Evolutionary conservation across 2,329 filamentous ascomycete genomes (phyloP), one percentile per base, ranked within the genome.

Genomic region (Phialophora verrucosa): DNA sequence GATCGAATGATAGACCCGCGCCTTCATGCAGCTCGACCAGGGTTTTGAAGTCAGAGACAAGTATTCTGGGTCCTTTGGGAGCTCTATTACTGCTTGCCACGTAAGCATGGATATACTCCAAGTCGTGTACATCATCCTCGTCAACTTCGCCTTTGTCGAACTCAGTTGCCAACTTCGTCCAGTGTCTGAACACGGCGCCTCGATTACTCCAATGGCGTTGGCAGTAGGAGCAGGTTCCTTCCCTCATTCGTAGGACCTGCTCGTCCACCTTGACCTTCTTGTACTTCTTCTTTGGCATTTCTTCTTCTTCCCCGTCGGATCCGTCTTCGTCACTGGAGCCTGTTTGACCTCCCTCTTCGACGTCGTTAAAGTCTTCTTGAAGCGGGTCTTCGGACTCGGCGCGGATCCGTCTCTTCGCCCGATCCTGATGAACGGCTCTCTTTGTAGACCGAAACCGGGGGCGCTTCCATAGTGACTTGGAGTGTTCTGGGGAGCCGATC

Each of bases 301-400:
- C 59, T n/a, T 59, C 63, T 6, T 60, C 57, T n/a, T 42, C 55
- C 50, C 42, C 44, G 17, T 56, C 56, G 2, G 59, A 60, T 27
- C 53, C 32, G 7, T 56, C 66, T 25, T 42, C 51, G n/a, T 50
- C 44, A 44, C 59, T 57, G 25, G 31, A 27, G 5, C 29, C 32
- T 7, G 17, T 25, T 17, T 38, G 12, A 35, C 27, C 17, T 7
- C 64, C 62, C 4, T 59, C 55, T 38, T 57, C 55, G 14, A 47
- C 42, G 11, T 59, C 27, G 14, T 49, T 35, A 59, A 72, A 71
- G 10, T 62, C 71, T 29, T 69, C 68, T 55, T 72, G 70, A n/a
- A 73, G 62, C 7, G 72, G 72, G 61, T 73, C 72, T 54, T 67
- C 70, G 3, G 72, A 73, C 10, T 71, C 70, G 14, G 64, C 69